These are phyloP conservation scores for Juncus inflexus DNA, from an alignment of 176 grass and related monocot species.

Conservation along the genomic window DNA sequence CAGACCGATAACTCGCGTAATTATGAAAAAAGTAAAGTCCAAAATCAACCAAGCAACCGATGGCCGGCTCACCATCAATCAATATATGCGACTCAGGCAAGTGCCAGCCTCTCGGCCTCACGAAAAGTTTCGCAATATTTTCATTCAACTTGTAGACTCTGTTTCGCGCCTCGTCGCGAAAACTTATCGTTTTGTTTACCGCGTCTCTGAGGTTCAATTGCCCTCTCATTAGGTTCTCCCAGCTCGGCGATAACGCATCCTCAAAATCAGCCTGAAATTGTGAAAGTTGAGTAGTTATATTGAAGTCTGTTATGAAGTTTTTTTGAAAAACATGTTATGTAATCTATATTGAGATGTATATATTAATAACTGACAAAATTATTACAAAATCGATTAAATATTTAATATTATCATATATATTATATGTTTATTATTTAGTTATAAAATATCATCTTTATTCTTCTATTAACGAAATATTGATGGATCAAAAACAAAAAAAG, in stretches of 20 bases:
- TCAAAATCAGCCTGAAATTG: conserved; percentile 73
- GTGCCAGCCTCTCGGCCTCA: conserved; percentile 86
- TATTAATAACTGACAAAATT: no score
- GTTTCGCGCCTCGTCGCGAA: conserved; percentile 42
- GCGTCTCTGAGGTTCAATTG: conserved; percentile 87
- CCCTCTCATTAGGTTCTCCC: conserved; percentile 93
- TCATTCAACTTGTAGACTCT: conserved; percentile 51
- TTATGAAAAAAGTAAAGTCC: conserved; percentile 99
- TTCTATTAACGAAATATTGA: no score
- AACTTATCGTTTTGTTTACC: conserved; percentile 62
- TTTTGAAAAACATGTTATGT: no score
- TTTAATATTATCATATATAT: no score
- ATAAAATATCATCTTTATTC: no score
- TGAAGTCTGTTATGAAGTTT: neutral
- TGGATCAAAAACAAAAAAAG: no score
- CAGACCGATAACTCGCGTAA: conserved; percentile 48
- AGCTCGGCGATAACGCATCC: conserved; percentile 90
- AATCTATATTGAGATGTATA: no score
- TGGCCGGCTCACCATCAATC: conserved; percentile 70
- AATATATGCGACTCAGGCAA: conserved; percentile 77
- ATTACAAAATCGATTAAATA: no score
- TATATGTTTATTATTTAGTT: no score
- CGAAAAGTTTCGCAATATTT: conserved; percentile 65
- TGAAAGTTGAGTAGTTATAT: neutral
- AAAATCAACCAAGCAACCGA: conserved; percentile 82